A percentile compares a stretch with the other conserved stretches of the same genome.
These are phyloP conservation scores for Aegle marmelos DNA, from an alignment of 345 rosid genomes.

Conservation along the genomic window DNA sequence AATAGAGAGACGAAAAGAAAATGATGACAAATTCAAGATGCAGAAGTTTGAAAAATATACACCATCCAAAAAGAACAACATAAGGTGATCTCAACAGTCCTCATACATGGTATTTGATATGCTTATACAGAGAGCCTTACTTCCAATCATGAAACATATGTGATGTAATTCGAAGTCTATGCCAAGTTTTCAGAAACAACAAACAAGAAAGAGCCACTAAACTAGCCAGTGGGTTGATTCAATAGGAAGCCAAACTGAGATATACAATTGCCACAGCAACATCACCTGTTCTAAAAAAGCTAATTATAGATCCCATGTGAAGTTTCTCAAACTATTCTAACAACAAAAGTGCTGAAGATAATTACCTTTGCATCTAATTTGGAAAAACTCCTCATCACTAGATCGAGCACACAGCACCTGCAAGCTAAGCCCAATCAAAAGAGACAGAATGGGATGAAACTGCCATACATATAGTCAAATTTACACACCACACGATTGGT, in stretches of 20 bases:
- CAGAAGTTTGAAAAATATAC: not conserved
- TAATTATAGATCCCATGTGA: not conserved
- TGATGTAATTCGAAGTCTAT: not conserved
- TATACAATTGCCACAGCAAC: not conserved
- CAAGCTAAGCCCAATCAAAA: slow-evolving; percentile 10
- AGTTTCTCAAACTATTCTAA: not conserved
- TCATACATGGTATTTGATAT: not conserved
- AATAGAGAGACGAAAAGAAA: not conserved
- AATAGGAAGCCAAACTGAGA: not conserved
- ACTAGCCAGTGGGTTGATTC: not conserved
- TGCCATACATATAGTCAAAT: not conserved
- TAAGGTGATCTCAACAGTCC: not conserved
- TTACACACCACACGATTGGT: slow-evolving; percentile 56
- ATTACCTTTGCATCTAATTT: slow-evolving; percentile 71
- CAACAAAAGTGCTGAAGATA: not conserved
- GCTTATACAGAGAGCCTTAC: not conserved
- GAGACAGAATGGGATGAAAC: not conserved
- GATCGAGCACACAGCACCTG: slow-evolving; percentile 87
- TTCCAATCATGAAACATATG: not conserved
- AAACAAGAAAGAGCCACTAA: not conserved
- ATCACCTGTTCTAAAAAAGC: not conserved
- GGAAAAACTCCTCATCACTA: slow-evolving; percentile 77
- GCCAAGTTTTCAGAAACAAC: not conserved
- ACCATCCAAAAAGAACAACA: not conserved
- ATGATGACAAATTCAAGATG: not conserved